These are phyloP conservation scores for Clausena lansium DNA, from an alignment of 345 rosid species.

Conservation along the genomic window DNA sequence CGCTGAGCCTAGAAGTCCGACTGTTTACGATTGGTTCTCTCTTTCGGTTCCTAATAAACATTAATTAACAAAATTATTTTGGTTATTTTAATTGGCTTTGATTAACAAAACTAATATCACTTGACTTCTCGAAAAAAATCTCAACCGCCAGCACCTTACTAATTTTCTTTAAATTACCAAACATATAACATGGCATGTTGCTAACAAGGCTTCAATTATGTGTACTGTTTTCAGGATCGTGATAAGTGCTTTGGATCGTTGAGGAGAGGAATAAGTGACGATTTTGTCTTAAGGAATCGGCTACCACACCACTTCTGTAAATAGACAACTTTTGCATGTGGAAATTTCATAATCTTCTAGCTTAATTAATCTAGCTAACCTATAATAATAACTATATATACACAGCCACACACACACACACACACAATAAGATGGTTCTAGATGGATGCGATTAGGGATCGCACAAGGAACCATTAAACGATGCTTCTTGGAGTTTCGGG, in stretches of 20 bases:
- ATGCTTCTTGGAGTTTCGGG: constrained; percentile 7
- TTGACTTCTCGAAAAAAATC: too few relatives aligned
- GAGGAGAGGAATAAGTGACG: constrained; percentile 29
- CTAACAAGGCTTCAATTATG: neutral
- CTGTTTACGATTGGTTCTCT: constrained; percentile 58
- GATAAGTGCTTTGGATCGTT: constrained; percentile 71
- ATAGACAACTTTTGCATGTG: constrained; percentile 1
- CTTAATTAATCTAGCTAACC: neutral
- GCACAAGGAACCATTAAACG: neutral
- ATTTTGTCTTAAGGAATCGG: constrained; percentile 19
- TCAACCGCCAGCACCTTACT: neutral
- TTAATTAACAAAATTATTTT: too few relatives aligned
- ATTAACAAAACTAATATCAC: neutral
- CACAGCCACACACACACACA: too few relatives aligned
- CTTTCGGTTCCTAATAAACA: neutral
- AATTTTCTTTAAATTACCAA: neutral
- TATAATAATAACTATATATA: too few relatives aligned
- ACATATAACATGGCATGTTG: neutral
- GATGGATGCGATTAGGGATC: neutral
- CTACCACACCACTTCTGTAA: constrained; percentile 2
- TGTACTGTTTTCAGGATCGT: constrained; percentile 56
- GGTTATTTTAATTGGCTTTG: too few relatives aligned
- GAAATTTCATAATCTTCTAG: neutral
- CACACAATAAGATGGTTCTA: too few relatives aligned
- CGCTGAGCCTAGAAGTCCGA: constrained; percentile 50